Evolutionary conservation across 192 early-diverging fungal species (phyloP).

Genomic region (Coemansia sp.): DNA sequence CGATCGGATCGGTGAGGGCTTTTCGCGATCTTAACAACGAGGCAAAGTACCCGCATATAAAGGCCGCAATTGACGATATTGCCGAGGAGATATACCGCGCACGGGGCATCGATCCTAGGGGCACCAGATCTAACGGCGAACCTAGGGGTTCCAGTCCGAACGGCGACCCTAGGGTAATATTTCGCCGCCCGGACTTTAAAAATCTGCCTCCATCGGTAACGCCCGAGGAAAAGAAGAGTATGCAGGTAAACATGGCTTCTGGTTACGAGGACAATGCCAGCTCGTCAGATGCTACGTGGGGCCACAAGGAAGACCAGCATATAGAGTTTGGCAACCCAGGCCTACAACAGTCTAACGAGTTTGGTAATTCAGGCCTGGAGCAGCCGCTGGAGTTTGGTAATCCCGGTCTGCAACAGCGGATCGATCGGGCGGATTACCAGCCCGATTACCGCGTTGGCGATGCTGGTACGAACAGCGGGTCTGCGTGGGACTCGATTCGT

Average conservation of each 20-base stretch:
- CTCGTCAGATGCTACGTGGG: not conserved
- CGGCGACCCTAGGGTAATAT: not conserved
- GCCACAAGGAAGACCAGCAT: conserved; percentile 11
- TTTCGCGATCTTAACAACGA: conserved; percentile 27
- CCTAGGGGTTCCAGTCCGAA: conserved; percentile 14
- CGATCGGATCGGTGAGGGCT: conserved; percentile 7
- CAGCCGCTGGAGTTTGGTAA: conserved; percentile 14
- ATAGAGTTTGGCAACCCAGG: conserved; percentile 10
- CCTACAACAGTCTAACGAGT: conserved; percentile 3
- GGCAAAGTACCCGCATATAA: conserved; percentile 41
- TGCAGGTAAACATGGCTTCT: not conserved
- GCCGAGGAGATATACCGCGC: conserved; percentile 31
- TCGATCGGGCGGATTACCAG: not conserved
- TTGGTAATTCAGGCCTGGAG: conserved; percentile 11
- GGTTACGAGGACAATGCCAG: not conserved
- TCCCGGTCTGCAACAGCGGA: conserved; percentile 4
- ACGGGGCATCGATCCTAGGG: conserved; percentile 26
- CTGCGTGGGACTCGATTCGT: conserved; percentile 39
- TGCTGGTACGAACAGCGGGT: conserved; percentile 1
- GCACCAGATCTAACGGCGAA: no score
- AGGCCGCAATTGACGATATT: conserved; percentile 33
- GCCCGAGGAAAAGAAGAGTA: not conserved
- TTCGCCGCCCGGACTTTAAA: conserved; percentile 15
- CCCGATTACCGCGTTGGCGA: not conserved
- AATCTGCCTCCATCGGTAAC: conserved; percentile 26